Evolutionary conservation across 495 filamentous ascomycete species (phyloP).

Genomic region (Penicillium waksmanii): DNA sequence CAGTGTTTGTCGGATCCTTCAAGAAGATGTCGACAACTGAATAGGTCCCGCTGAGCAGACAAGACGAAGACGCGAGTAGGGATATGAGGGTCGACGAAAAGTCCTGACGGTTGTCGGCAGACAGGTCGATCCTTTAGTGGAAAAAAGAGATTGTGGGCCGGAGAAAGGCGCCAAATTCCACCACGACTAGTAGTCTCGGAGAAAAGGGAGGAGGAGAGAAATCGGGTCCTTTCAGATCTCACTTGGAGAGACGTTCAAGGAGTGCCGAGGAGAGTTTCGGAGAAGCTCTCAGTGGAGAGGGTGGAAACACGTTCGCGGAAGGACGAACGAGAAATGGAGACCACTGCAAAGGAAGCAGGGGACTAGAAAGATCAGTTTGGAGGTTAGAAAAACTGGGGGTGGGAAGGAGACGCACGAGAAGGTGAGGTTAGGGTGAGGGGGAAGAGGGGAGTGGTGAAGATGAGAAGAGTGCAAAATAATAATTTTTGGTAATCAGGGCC

Average conservation of each 20-base stretch:
- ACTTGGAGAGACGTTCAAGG: slow-evolving; percentile 7
- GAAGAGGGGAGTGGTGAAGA: slow-evolving; percentile 24
- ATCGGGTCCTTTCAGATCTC: slow-evolving; percentile 13
- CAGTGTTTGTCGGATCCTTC: neutral
- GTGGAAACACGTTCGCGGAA: slow-evolving; percentile 16
- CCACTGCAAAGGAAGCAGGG: slow-evolving; percentile 6
- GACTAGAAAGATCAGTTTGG: slow-evolving; percentile 2
- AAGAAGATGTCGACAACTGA: neutral
- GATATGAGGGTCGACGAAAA: slow-evolving; percentile 2
- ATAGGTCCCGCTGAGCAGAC: neutral
- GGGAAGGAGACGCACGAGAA: slow-evolving; percentile 16
- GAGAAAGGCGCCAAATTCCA: neutral
- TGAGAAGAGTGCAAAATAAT: slow-evolving; percentile 32
- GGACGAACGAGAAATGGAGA: neutral
- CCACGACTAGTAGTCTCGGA: neutral
- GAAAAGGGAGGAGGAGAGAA: slow-evolving; percentile 7
- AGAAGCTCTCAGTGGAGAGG: slow-evolving; percentile 19
- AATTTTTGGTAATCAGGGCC: slow-evolving; percentile 29
- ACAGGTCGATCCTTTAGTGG: neutral
- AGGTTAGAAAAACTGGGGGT: slow-evolving; percentile 11
- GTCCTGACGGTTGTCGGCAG: neutral
- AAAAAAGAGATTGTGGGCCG: neutral
- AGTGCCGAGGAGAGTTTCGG: slow-evolving; percentile 10
- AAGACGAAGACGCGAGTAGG: neutral
- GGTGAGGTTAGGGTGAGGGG: slow-evolving; percentile 24